These are phyloP conservation scores for Russula brevipes DNA, from an alignment of 768 basidiomycete genomes.

Conservation along the genomic window DNA sequence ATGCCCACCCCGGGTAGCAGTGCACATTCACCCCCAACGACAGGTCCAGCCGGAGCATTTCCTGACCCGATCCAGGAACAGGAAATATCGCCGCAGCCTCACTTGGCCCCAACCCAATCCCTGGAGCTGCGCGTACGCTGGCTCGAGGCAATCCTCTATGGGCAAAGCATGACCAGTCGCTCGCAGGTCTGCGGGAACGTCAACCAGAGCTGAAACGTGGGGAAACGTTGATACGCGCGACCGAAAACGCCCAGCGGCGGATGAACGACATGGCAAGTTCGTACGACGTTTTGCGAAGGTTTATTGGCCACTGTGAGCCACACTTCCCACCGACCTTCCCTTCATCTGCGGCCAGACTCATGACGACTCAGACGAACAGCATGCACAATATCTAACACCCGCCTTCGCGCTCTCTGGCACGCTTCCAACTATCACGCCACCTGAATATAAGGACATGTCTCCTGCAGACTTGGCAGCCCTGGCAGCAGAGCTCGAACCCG, in stretches of 20 bases:
- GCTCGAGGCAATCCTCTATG: constrained; percentile 73
- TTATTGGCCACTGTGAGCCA: constrained; percentile 62
- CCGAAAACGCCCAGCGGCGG: constrained; percentile 54
- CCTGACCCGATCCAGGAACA: background rate
- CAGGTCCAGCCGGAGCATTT: background rate
- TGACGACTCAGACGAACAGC: constrained; percentile 58
- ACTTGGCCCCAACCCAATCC: constrained; percentile 61
- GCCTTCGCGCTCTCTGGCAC: constrained; percentile 70
- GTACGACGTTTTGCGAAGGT: constrained; percentile 68
- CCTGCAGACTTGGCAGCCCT: constrained; percentile 64
- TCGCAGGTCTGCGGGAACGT: constrained; percentile 36
- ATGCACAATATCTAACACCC: constrained; percentile 69
- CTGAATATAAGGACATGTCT: constrained; percentile 61
- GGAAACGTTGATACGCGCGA: constrained; percentile 53
- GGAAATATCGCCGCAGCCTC: constrained; percentile 12
- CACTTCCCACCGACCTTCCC: constrained; percentile 27
- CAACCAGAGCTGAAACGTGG: constrained; percentile 42
- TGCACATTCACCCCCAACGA: constrained; percentile 10
- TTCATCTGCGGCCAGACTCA: background rate
- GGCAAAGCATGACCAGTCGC: constrained; percentile 46
- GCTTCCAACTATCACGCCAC: constrained; percentile 38
- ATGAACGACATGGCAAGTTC: constrained; percentile 54
- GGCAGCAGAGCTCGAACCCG: constrained; percentile 74
- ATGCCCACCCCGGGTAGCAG: constrained; percentile 26
- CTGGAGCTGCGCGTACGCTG: constrained; percentile 72